Conservation (phyloP, 2,329 filamentous ascomycete genomes). For the Trichophyton benhamiae region DNA sequence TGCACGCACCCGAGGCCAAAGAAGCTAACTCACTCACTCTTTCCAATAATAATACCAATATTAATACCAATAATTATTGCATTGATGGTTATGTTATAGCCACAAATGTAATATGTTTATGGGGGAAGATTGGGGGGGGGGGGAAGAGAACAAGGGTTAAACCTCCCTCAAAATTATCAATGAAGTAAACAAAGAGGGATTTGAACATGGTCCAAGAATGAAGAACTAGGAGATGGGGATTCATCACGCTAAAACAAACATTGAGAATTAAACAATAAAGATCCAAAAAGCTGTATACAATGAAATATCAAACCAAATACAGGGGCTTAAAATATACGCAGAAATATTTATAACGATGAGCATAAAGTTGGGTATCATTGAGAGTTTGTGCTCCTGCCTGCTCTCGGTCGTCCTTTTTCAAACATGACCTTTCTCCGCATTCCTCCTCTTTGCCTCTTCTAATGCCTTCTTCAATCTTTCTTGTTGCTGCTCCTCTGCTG, state of each 20-base stretch:
- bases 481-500: slow-evolving; percentile 29
- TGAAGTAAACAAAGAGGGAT: not conserved
- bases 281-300: not conserved
- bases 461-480: slow-evolving; percentile 39
- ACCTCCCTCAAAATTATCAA: not conserved
- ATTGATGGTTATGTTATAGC: not conserved
- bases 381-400: not conserved
- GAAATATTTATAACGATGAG: not conserved
- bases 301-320: not conserved
- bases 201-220: not conserved
- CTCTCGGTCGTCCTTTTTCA: not conserved
- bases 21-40: not conserved
- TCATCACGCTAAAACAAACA: not conserved
- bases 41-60: not conserved
- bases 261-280: not conserved
- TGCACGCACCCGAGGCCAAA: not conserved
- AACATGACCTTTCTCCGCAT: slow-evolving; percentile 27
- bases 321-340: not conserved
- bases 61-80: not conserved
- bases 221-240: not conserved
- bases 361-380: not conserved
- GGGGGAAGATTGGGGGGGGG: not conserved
- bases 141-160: not conserved
- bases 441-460: slow-evolving; percentile 43
- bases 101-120: not conserved